These are phyloP conservation scores for Cicer cuneatum DNA, from an alignment of 306 rosid species.

Conservation along the genomic window DNA sequence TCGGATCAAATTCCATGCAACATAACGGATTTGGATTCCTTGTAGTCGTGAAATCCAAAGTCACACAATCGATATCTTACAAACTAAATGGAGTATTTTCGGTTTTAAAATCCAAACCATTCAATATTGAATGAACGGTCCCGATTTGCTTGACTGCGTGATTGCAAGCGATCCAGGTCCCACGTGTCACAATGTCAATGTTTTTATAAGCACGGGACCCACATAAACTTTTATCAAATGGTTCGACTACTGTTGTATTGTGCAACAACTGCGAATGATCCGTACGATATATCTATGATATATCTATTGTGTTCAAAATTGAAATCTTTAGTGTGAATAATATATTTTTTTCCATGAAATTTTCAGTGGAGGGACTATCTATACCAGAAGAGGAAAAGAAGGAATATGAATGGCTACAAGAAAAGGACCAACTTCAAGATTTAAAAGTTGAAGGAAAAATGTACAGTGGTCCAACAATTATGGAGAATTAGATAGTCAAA, in stretches of 20 bases:
- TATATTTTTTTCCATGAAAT: not conserved
- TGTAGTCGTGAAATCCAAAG: not conserved
- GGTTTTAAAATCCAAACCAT: not conserved
- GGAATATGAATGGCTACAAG: conserved; percentile 81
- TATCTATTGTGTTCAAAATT: not conserved
- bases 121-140: not conserved
- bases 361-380: conserved; percentile 63
- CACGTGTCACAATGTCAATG: not conserved
- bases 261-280: too few species aligned
- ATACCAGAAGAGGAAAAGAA: conserved; percentile 67
- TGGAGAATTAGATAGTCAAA: conserved; percentile 52
- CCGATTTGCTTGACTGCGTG: not conserved
- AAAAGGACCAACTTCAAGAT: conserved; percentile 72
- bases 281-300: too few species aligned
- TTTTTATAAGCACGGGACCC: not conserved
- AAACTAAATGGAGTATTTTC: not conserved
- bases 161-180: not conserved
- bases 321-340: too few species aligned
- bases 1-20: too few species aligned
- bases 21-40: not conserved
- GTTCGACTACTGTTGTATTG: too few species aligned
- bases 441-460: conserved; percentile 61
- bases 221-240: not conserved
- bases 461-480: conserved; percentile 79
- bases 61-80: not conserved